phyloP scores from a whole-genome alignment of 768 basidiomycete species.

The Auricularia sp. region DNA sequence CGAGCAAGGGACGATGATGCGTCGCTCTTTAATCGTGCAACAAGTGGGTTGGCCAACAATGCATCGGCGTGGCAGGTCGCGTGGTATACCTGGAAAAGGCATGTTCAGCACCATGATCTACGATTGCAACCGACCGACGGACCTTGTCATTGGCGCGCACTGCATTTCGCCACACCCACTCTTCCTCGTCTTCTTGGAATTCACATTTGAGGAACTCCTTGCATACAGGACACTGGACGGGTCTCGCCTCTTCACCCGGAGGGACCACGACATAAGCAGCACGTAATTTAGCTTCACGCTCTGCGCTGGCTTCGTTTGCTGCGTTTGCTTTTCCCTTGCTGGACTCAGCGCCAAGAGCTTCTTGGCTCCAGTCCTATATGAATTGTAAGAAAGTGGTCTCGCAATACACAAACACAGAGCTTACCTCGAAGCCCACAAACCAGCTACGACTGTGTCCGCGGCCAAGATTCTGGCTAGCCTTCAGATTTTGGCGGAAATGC shows the following conservation, averaged over 20 bases:
- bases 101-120: constrained; percentile 4
- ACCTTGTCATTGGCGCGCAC: constrained; percentile 76
- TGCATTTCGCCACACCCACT: constrained; percentile 96
- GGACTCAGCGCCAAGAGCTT: constrained; percentile 37
- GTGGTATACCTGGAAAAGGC: constrained; percentile 64
- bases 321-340: constrained; percentile 65
- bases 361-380: constrained; percentile 79
- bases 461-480: constrained; percentile 64
- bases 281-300: constrained; percentile 66
- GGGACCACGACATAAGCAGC: constrained; percentile 81
- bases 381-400: constrained; percentile 7
- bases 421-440: constrained; percentile 79
- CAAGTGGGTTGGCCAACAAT: constrained; percentile 53
- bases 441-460: constrained; percentile 86
- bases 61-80: constrained; percentile 91
- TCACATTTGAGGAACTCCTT: constrained; percentile 88
- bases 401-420: constrained; percentile 9
- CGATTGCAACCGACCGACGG: constrained; percentile 20
- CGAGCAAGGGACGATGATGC: constrained; percentile 25
- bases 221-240: constrained; percentile 88
- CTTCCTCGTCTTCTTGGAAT: constrained; percentile 91
- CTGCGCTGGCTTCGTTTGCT: constrained; percentile 52
- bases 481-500: constrained; percentile 91
- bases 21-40: constrained; percentile 58
- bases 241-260: constrained; percentile 76